Conservation (phyloP, 495 filamentous ascomycete species). For the Schizothecium vesticola region DNA sequence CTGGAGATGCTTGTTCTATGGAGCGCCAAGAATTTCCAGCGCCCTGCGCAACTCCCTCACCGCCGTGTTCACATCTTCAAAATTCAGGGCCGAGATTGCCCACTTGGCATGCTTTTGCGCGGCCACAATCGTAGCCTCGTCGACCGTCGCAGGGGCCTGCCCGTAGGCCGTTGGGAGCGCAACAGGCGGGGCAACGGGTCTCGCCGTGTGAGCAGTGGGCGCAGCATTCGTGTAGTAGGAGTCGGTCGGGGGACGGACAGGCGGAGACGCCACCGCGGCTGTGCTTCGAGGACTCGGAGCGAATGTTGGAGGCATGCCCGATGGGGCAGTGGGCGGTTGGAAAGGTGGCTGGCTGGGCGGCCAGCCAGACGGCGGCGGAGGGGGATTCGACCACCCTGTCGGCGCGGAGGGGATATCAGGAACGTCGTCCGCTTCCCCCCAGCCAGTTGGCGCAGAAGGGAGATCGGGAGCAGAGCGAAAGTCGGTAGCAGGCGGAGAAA, state of each 20-base stretch:
- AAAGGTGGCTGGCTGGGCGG: slow-evolving; percentile 1
- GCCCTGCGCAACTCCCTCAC: slow-evolving; percentile 78
- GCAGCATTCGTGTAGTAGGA: slow-evolving; percentile 17
- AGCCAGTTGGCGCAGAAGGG: slow-evolving; percentile 15
- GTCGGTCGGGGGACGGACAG: slow-evolving; percentile 21
- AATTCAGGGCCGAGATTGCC: slow-evolving; percentile 94
- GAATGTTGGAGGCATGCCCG: slow-evolving; percentile 26
- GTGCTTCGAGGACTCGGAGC: slow-evolving; percentile 21
- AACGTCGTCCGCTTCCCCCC: slow-evolving; percentile 16
- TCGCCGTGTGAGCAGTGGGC: slow-evolving; percentile 16
- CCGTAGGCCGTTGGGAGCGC: slow-evolving; percentile 11
- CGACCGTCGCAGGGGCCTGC: slow-evolving; percentile 31
- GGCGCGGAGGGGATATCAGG: slow-evolving; percentile 21
- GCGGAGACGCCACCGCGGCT: slow-evolving; percentile 26
- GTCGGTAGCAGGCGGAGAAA: slow-evolving; percentile 19
- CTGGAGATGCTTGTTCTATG: slow-evolving; percentile 17
- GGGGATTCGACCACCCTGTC: slow-evolving; percentile 16
- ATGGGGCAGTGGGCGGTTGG: slow-evolving; percentile 15
- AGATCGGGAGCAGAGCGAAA: slow-evolving; percentile 19
- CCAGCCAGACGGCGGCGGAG: slow-evolving; percentile 13
- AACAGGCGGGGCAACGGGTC: slow-evolving; percentile 9
- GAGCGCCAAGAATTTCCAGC: slow-evolving; percentile 58
- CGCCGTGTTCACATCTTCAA: slow-evolving; percentile 90
- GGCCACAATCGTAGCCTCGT: slow-evolving; percentile 68
- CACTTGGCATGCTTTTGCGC: slow-evolving; percentile 96